These are phyloP conservation scores for Aegilops tauschii DNA, from an alignment of 176 grass and related monocot species.

Conservation along the genomic window DNA sequence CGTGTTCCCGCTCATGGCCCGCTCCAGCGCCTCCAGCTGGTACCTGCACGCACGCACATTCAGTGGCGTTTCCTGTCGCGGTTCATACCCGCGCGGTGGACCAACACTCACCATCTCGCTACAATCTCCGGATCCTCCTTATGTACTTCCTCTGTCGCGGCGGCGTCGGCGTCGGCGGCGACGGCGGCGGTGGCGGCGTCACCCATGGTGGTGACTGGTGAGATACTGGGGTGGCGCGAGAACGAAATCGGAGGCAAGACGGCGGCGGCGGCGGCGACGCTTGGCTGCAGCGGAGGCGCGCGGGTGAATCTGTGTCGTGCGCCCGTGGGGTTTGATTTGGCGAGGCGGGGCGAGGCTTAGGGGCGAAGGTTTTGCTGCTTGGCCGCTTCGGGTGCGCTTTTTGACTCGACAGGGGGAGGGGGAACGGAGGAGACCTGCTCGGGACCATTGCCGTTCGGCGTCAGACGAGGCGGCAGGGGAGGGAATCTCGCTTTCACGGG, in stretches of 20 bases:
- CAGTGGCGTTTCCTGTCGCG: not conserved
- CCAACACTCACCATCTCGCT: constrained; percentile 32
- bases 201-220: constrained; percentile 6
- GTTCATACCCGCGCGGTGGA: not conserved
- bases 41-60: constrained; percentile 43
- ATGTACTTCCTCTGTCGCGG: not conserved
- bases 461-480: not conserved
- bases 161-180: no score
- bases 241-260: no score
- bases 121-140: constrained; percentile 19
- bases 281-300: not conserved
- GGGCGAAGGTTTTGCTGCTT: constrained; percentile 3
- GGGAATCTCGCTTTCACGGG: constrained; percentile 5
- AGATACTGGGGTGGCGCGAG: not conserved
- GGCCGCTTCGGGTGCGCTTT: not conserved
- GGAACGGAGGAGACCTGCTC: not conserved
- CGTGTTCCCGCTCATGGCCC: constrained; percentile 60
- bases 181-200: not conserved
- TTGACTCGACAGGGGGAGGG: not conserved
- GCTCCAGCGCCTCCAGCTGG: constrained; percentile 88
- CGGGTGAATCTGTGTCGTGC: not conserved
- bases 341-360: not conserved
- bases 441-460: not conserved
- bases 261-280: not conserved
- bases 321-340: constrained; percentile 3